Evolutionary conservation across 2,329 filamentous ascomycete species (phyloP).

Genomic region (Geosmithia putterillii): DNA sequence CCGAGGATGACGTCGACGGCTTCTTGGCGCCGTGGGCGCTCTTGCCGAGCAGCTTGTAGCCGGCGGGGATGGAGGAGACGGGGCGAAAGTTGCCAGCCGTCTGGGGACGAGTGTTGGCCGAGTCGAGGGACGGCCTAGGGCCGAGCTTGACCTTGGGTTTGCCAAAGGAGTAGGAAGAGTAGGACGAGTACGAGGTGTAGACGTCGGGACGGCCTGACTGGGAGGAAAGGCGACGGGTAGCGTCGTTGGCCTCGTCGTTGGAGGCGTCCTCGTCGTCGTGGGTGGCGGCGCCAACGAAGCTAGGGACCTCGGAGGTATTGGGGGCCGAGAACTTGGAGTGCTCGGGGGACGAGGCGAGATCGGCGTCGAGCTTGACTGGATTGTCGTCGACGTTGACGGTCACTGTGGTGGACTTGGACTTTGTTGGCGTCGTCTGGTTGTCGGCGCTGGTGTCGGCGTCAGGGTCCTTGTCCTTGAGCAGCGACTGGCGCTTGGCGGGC

Average conservation of each 20-base stretch:
- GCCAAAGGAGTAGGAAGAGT: constrained; percentile 34
- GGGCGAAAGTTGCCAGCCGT: constrained; percentile 54
- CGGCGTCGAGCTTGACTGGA: constrained; percentile 37
- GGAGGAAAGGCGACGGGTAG: constrained; percentile 32
- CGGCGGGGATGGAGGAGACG: constrained; percentile 67
- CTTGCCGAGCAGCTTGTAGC: constrained; percentile 59
- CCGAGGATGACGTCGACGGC: constrained; percentile 17
- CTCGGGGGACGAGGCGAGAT: constrained; percentile 37
- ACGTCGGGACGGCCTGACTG: constrained; percentile 40
- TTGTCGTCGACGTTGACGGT: constrained; percentile 27
- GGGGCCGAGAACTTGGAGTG: constrained; percentile 33
- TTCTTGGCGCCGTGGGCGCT: constrained; percentile 20
- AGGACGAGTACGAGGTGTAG: constrained; percentile 33
- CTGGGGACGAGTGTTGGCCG: constrained; percentile 41
- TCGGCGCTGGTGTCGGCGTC: constrained; percentile 13
- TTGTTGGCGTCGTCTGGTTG: background rate
- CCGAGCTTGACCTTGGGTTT: constrained; percentile 84
- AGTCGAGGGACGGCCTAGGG: constrained; percentile 66
- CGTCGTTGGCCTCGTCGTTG: constrained; percentile 17
- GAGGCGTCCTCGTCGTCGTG: constrained; percentile 6
- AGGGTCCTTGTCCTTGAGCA: constrained; percentile 28
- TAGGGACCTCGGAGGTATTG: constrained; percentile 34
- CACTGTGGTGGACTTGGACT: no score
- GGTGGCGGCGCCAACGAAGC: constrained; percentile 32
- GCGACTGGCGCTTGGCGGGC: constrained; percentile 46